Base-by-base conservation (phyloP, 306 rosid species). In the Argentina anserina region DNA sequence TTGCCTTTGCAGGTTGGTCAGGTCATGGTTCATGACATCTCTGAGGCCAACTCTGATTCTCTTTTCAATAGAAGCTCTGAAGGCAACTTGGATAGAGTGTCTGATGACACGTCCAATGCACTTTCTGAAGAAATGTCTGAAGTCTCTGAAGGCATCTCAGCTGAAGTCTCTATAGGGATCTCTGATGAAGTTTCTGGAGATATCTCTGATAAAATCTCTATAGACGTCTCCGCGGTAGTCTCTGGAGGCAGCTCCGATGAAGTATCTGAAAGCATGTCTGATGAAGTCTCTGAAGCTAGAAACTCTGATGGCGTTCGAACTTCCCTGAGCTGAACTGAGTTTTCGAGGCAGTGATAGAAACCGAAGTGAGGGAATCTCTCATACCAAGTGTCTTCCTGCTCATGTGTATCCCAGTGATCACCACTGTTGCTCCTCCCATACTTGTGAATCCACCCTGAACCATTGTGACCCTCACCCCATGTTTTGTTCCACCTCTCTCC, bases 391-490 rank as follows among this genome's bases (percentile, higher is more conserved):
- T 91, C 99, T 82, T 95, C 86, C 52, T 23, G 79, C 6, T 25
- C 80, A 26, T 90, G 97, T 26, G 99, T 95, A 79, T 95, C 99
- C 99, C 99, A 95, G 77, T 95, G 97, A 73, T 91, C 97, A 23
- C 99, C 97, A n/a, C 84, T 77, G 85, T 92, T 91, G 85, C 99
- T 95, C 84, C 85, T 87, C 11, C 99, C 99, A 45, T 95, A 95
- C 80, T 95, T 95, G 75, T 95, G 99, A 79, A 95, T 9, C 97
- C 97, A 95, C 52, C 99, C 97, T 39, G 97, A 85, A 70, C 99
- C 87, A 26, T 84, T 84, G 85, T 95, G 99, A 63, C 81, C 78
- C 86, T 95, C 99, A 0, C 97, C 99, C 99, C 99, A 95, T 6
- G 99, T 91, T 41, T 92, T 81, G 83, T 90, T 95, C 99, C 99